Base-by-base conservation (phyloP, 1,284 basidiomycete genomes). In the Thecaphora frezii region DNA sequence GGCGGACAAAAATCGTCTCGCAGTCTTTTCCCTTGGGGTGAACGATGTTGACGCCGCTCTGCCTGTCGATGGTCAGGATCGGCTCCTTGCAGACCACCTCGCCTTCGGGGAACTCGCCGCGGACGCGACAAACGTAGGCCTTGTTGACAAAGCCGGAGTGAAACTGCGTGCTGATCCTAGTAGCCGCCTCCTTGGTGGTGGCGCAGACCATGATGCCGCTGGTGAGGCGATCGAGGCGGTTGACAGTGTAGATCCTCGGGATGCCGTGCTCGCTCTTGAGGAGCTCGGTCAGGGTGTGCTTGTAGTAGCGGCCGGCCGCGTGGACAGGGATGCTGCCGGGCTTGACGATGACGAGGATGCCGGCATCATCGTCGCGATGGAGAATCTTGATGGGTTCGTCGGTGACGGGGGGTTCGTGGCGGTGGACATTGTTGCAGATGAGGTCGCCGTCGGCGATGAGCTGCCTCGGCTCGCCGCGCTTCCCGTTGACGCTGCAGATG, bases 191-290 rank as follows among this genome's bases (percentile, higher is more conserved):
- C 1, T 87, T 82, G 14, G 87, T 88, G 14, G 93, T 83, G 0
- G 92, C 91, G 50, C 97, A 84, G 65, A 99, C 90, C 93, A 99
- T 94, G 51, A 97, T 83, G 5, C 96, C 96, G 0, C 91, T 94
- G 0, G 96, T 98, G 19, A 98, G 83, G 46, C 96, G 85, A 80
- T 99, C 96, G 44, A 99, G 83, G 45, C 96, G 86, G 78, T 98
- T 99, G 38, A 93, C 89, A 56, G 94, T 89, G 79, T 91, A 92
- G 26, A 89, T 86, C 73, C 89, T 89, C 47, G 86, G 82, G 58
- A 89, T 88, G 1, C 88, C 89, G 71, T 92, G 89, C 55, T 97
- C 93, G 44, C 86, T 81, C 70, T 89, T 86, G 38, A 98, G 83
- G 33, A 97, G 89, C 76, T 93, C 89, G 1, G 92, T 85, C 8